A percentile compares a stretch with the other conserved stretches of the same genome.
Evolutionary conservation across 108 stramenopile species (phyloP).

Genomic region (Parietichytrium sp.): DNA sequence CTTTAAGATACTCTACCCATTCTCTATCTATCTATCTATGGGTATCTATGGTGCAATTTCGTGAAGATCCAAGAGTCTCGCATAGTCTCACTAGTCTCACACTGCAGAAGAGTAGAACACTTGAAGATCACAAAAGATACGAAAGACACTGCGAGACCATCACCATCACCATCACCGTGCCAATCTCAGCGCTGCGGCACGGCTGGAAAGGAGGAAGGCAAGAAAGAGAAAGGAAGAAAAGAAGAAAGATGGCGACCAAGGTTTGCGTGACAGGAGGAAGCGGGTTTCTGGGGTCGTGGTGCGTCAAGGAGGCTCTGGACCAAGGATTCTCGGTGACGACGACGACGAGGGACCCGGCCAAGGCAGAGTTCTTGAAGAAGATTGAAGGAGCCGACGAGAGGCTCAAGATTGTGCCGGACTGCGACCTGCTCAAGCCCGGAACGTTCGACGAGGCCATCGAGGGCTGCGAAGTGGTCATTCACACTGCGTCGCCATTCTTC

Average conservation of each 20-base stretch:
- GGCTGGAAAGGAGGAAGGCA: too few species aligned
- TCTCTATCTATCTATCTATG: too few species aligned
- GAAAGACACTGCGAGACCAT: too few species aligned
- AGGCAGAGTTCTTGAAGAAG: conserved; percentile 18
- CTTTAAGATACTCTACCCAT: too few species aligned
- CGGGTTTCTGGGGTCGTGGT: conserved; percentile 26
- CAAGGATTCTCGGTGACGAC: conserved; percentile 6
- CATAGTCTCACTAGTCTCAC: too few species aligned
- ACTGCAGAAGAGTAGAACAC: too few species aligned
- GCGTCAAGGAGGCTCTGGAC: conserved; percentile 21
- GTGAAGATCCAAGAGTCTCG: too few species aligned
- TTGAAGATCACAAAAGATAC: too few species aligned
- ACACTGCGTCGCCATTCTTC: conserved; percentile 51
- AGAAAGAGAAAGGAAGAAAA: conserved; percentile 9
- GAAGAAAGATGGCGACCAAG: neutral
- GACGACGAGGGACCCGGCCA: neutral
- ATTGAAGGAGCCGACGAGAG: conserved; percentile 47
- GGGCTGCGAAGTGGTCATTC: conserved; percentile 45
- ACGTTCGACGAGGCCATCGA: conserved; percentile 45
- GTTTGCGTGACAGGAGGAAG: conserved; percentile 18
- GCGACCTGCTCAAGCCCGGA: conserved; percentile 44
- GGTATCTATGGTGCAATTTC: too few species aligned
- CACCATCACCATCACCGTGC: too few species aligned
- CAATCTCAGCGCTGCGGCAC: too few species aligned
- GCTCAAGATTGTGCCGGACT: conserved; percentile 43